Evolutionary conservation across 1,139 yeast genomes (phyloP), one percentile per base, ranked within the genome.

Genomic region (Spathaspora sp.): DNA sequence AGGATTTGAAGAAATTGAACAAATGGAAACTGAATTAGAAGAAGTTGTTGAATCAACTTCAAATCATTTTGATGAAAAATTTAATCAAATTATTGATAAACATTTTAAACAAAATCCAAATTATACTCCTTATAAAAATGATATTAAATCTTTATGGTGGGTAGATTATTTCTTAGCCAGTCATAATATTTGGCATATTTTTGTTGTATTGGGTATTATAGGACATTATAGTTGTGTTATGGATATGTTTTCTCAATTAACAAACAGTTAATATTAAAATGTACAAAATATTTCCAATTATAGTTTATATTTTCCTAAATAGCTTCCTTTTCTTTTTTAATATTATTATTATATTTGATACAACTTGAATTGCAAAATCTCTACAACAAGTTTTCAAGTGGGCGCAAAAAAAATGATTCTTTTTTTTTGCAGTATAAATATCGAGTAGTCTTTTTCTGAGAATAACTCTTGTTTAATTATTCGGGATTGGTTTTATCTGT

Each of bases 161-260:
- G 85, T 84, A 8, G 95, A 86, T 57, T 86, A 86, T 62, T 65
- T 77, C 25, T 74, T 84, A 50, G 78, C 82, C 33, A 89, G 97
- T 43, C 99, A 93, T 65, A 90, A 89, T 59, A 70, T 93, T 31
- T 93, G 99, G 99, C 99, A 93, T 66, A 64, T 89, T 15, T 89
- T 88, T 61, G 99, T 93, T 38, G 80, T 93, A 34, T 76, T 87
- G 34, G 99, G 99, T 2, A 82, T 90, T 20, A 68, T 88, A 48
- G 96, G 95, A 34, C 97, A 91, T 65, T 93, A 91, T 64, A 70
- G 72, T 46, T 90, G 95, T 23, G 72, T 89, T 25, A 71, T 89
- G 52, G 83, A 80, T 49, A 84, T 90, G 85, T 84, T 85, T 53
- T 4, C 7, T 4, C 20, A 15, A n/a, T 8, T 17, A 15, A 33